Percentiles rank a stretch among this genome's conserved stretches.
Conservation (phyloP, 495 filamentous ascomycete species). For the Annulohypoxylon moriforme region DNA sequence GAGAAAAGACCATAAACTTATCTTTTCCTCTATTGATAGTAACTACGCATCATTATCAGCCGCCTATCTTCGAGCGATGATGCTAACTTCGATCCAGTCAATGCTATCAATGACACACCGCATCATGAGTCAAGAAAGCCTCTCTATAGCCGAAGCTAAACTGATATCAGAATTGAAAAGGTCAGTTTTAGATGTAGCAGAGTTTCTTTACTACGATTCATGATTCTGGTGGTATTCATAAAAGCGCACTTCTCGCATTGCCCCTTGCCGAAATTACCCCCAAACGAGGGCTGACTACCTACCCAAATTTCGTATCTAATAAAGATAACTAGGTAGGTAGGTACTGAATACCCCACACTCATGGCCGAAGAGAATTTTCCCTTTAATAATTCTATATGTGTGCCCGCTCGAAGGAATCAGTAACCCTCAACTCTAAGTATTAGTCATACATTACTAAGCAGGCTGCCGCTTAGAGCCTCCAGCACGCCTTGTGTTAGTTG, state of each 20-base stretch:
- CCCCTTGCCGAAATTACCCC: background rate
- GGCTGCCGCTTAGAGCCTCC: too few relatives aligned
- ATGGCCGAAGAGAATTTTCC: background rate
- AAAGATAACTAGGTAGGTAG: background rate
- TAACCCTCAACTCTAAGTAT: too few relatives aligned
- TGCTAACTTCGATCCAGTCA: background rate
- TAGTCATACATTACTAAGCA: too few relatives aligned
- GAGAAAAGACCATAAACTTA: background rate
- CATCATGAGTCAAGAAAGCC: background rate
- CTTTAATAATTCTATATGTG: too few relatives aligned
- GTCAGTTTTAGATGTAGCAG: background rate
- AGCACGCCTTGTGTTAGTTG: too few relatives aligned
- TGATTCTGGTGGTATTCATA: background rate
- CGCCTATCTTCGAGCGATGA: background rate
- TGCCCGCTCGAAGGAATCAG: too few relatives aligned
- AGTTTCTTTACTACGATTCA: background rate
- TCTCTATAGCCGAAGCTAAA: background rate
- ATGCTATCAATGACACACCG: background rate
- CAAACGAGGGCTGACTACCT: background rate
- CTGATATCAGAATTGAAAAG: background rate
- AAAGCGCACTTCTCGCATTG: background rate
- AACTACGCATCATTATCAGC: background rate
- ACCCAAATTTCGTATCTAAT: background rate
- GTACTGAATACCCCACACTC: too few relatives aligned
- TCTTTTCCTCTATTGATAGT: background rate